Conservation (phyloP, 2,329 filamentous ascomycete species). For the Paecilomyces niveus region DNA sequence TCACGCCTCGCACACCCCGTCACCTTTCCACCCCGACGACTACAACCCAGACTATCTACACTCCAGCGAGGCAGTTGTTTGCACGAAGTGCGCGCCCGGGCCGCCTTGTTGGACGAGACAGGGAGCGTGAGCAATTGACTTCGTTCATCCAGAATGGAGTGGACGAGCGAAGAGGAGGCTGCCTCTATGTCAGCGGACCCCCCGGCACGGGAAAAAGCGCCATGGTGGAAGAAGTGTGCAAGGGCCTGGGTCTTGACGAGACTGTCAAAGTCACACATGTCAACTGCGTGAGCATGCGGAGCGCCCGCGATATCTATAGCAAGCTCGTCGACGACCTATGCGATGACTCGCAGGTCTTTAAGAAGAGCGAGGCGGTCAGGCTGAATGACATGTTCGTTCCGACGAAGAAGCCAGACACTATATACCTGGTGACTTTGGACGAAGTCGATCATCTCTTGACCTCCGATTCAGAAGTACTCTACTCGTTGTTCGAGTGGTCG, state of each 20-base stretch:
- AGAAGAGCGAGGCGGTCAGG: conserved; percentile 59
- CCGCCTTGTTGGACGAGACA: conserved; percentile 70
- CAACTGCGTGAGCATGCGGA: conserved; percentile 97
- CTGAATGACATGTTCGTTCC: conserved; percentile 66
- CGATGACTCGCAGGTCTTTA: conserved; percentile 53
- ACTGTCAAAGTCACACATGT: conserved; percentile 66
- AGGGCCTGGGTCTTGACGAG: conserved; percentile 46
- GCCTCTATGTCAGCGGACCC: conserved; percentile 89
- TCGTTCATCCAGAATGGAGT: conserved; percentile 62
- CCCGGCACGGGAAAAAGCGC: conserved; percentile 97
- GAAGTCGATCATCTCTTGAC: conserved; percentile 93
- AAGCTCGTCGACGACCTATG: conserved; percentile 67
- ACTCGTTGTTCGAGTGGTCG: conserved; percentile 95
- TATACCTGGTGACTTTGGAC: conserved; percentile 82
- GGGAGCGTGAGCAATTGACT: conserved; percentile 57
- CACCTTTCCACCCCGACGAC: conserved; percentile 61
- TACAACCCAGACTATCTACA: conserved; percentile 69
- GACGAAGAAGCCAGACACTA: conserved; percentile 45
- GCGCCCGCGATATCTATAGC: conserved; percentile 74
- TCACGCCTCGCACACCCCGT: conserved; percentile 71
- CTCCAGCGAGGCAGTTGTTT: conserved; percentile 80
- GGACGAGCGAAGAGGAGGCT: conserved; percentile 59
- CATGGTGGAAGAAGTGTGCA: conserved; percentile 73
- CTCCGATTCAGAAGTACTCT: conserved; percentile 79
- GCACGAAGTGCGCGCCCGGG: conserved; percentile 69